Evolutionary conservation across 257 asterid species (phyloP), one percentile per base, ranked within the genome.

Genomic region (Buddleja alternifolia): DNA sequence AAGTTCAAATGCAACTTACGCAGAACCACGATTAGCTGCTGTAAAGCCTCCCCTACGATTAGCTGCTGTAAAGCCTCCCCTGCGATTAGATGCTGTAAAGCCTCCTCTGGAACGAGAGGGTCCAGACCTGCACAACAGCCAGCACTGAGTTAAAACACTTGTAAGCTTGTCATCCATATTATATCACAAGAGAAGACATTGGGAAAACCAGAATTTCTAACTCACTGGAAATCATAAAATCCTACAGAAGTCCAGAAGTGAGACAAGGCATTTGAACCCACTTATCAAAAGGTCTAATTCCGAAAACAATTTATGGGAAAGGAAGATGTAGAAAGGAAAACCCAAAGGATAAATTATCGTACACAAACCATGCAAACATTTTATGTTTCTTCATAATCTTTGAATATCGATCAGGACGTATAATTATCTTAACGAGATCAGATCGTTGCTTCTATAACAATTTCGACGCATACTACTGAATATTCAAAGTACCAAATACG

Each of bases 71-170:
- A 29, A 29, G 34, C 34, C 34, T 29, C 34, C 34, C 34, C 82
- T 84, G 24, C 85, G 84, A 64, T 72, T 67, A 46, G 58, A 51
- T 17, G 76, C 74, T 52, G 75, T 8, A 44, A 83, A 71, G 48
- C 86, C 88, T 71, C 82, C 82, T 73, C 86, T 79, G 8, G 74
- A 0, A 25, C 76, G 91, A 57, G 66, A 84, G 36, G 85, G 77
- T 56, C 86, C 92, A 71, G 84, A 75, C 69, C 96, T 86, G 72
- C 83, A 74, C 1, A 44, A 63, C 44, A 66, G 19, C 16, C 10
- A 14, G 47, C 7, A 66, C 8, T n/a, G 10, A 42, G 42, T 17
- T 53, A 32, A 5, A 63, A 44, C 11, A 19, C 20, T n/a, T 15
- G 23, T 10, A 62, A 6, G 39, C 5, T 59, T 11, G 32, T 4